Percentiles rank a stretch among this genome's conserved stretches.
These are phyloP conservation scores for Chalciporus sphaerocephalus DNA, from an alignment of 768 basidiomycete genomes.

Conservation along the genomic window DNA sequence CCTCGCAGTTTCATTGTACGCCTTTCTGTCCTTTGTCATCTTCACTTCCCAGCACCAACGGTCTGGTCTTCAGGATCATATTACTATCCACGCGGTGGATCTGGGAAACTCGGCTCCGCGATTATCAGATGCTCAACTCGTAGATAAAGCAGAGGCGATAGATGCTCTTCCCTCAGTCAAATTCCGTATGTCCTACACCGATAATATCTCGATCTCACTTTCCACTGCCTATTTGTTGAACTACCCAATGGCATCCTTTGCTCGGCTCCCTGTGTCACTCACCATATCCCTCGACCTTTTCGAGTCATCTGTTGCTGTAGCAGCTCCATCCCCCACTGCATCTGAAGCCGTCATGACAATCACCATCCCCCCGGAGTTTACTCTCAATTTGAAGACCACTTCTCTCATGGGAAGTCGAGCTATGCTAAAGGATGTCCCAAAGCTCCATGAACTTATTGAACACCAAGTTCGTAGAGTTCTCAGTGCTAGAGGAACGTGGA, in stretches of 20 bases:
- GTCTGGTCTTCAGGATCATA: constrained; percentile 61
- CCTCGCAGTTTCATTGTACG: constrained; percentile 66
- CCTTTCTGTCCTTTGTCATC: constrained; percentile 2
- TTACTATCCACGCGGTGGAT: constrained; percentile 79
- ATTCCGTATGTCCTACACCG: constrained; percentile 80
- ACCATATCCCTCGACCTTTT: constrained; percentile 75
- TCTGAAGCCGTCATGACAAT: constrained; percentile 60
- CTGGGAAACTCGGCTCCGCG: constrained; percentile 78
- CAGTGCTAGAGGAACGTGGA: constrained; percentile 59
- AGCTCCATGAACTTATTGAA: constrained; percentile 91
- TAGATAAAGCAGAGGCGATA: constrained; percentile 7
- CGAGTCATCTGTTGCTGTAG: constrained; percentile 60
- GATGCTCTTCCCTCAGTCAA: constrained; percentile 49
- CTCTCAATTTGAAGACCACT: constrained; percentile 79
- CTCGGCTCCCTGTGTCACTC: constrained; percentile 75
- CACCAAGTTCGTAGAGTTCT: constrained; percentile 72
- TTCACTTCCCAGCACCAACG: constrained; percentile 3
- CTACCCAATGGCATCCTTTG: constrained; percentile 80
- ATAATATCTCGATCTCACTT: constrained; percentile 76
- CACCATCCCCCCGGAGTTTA: constrained; percentile 80
- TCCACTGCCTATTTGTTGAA: constrained; percentile 82
- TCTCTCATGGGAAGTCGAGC: constrained; percentile 94
- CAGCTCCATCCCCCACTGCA: constrained; percentile 53
- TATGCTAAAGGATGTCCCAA: constrained; percentile 96
- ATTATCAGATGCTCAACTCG: constrained; percentile 64